Conservation (phyloP, 2,329 filamentous ascomycete species). For the Epichloe sibirici region DNA sequence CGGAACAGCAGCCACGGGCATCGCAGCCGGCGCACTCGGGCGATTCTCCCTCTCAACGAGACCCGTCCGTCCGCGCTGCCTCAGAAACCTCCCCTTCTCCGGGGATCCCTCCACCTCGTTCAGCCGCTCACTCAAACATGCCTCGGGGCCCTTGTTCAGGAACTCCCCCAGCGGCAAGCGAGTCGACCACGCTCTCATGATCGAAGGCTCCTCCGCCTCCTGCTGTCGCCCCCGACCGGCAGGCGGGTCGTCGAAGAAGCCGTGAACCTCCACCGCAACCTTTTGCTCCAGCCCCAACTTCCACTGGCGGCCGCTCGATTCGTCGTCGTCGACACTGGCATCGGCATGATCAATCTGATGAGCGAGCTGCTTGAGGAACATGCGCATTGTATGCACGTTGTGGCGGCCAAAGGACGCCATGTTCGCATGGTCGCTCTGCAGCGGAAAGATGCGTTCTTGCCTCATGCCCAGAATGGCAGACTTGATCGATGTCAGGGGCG, state of each 20-base stretch:
- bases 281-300: slow-evolving; percentile 37
- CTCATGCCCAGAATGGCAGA: slow-evolving; percentile 39
- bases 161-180: slow-evolving; percentile 41
- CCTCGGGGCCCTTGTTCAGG: slow-evolving; percentile 40
- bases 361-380: slow-evolving; percentile 25
- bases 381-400: slow-evolving; percentile 34
- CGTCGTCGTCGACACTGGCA: slow-evolving; percentile 13
- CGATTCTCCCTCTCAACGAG: slow-evolving; percentile 10
- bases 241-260: slow-evolving; percentile 44
- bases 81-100: slow-evolving; percentile 18
- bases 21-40: background rate
- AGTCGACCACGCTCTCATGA: slow-evolving; percentile 38
- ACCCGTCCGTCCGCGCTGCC: slow-evolving; percentile 16
- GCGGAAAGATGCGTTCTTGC: slow-evolving; percentile 37
- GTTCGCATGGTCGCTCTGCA: slow-evolving; percentile 43
- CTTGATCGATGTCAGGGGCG: slow-evolving; percentile 46
- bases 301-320: slow-evolving; percentile 23
- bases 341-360: slow-evolving; percentile 22
- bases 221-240: background rate
- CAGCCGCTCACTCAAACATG: slow-evolving; percentile 41
- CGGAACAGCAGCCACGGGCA: background rate
- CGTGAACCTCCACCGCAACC: slow-evolving; percentile 42
- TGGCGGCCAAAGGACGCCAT: slow-evolving; percentile 40
- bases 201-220: slow-evolving; percentile 8
- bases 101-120: slow-evolving; percentile 24